These are phyloP conservation scores for Emmonsia crescens DNA, from an alignment of 2,329 filamentous ascomycete genomes.

Conservation along the genomic window DNA sequence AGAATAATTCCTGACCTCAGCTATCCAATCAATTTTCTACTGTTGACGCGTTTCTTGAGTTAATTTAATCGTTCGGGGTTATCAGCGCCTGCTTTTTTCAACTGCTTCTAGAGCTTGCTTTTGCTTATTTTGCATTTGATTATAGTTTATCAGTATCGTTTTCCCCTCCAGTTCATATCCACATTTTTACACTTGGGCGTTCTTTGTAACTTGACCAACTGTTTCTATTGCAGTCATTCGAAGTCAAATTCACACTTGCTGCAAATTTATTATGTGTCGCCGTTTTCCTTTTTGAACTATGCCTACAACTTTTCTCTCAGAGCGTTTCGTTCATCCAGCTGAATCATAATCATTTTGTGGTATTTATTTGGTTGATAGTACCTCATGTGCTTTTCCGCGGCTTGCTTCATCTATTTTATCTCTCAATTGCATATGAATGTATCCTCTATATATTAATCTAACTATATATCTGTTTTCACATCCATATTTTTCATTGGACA, in stretches of 20 bases:
- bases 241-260: neutral
- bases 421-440: neutral
- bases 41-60: neutral
- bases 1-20: neutral
- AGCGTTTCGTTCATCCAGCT: neutral
- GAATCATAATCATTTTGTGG: neutral
- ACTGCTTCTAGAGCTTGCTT: neutral
- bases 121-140: neutral
- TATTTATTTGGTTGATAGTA: neutral
- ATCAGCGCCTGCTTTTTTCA: neutral
- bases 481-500: neutral
- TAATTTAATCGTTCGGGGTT: too few relatives aligned
- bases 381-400: neutral
- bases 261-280: neutral
- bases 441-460: neutral
- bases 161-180: neutral
- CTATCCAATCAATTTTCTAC: neutral
- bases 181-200: neutral
- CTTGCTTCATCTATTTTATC: neutral
- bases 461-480: neutral
- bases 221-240: neutral
- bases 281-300: neutral
- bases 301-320: neutral
- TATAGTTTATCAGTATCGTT: neutral
- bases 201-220: neutral